Conservation (phyloP, 1,284 basidiomycete genomes). For the Ganoderma meredithae region DNA sequence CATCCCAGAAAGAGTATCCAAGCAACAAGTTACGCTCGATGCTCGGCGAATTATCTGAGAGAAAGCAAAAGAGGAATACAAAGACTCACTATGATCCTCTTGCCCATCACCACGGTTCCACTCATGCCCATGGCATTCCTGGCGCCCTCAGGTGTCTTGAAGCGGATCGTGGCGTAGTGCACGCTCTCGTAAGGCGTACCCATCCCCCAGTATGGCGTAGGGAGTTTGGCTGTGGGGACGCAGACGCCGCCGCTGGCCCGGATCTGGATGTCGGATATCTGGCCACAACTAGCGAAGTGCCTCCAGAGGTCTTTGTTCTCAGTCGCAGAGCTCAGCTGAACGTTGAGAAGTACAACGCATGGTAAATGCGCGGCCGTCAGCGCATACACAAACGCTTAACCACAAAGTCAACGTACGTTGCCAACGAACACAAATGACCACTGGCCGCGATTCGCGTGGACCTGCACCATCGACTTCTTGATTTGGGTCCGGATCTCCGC, state of each 20-base stretch:
- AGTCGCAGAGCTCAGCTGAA: constrained; percentile 46
- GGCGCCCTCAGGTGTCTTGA: constrained; percentile 46
- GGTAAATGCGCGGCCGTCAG: neutral
- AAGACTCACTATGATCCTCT: constrained; percentile 51
- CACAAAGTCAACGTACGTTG: constrained; percentile 53
- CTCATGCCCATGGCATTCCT: constrained; percentile 51
- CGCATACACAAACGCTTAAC: neutral
- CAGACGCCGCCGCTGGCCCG: constrained; percentile 55
- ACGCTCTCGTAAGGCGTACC: constrained; percentile 44
- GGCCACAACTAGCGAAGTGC: constrained; percentile 53
- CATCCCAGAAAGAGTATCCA: neutral
- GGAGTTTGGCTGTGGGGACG: constrained; percentile 40
- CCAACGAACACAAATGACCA: constrained; percentile 60
- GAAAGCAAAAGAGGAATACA: constrained; percentile 38
- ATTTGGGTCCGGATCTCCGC: constrained; percentile 28
- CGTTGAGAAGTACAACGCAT: neutral
- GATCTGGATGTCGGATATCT: constrained; percentile 49
- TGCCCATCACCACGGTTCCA: constrained; percentile 47
- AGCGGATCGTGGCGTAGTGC: constrained; percentile 61
- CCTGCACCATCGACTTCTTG: constrained; percentile 28
- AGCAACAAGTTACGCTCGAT: neutral
- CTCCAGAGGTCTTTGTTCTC: constrained; percentile 42
- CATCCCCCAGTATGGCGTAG: constrained; percentile 21
- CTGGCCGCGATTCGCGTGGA: constrained; percentile 18
- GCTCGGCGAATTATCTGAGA: neutral